phyloP scores from a whole-genome alignment of 176 grass and related monocot species.

The Phoenix roebelenii region DNA sequence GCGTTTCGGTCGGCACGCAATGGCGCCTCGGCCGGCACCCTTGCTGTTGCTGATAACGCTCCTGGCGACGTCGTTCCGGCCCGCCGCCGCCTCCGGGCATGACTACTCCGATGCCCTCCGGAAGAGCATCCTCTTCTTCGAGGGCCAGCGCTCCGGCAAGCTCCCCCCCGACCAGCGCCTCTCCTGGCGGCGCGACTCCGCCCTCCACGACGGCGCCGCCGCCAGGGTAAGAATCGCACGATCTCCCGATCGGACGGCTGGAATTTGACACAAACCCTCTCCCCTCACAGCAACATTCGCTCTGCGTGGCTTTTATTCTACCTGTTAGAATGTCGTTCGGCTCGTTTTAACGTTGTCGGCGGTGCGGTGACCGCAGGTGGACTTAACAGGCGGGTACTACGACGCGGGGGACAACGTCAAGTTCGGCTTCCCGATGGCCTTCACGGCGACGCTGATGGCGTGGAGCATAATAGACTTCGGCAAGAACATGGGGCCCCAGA shows the following conservation, averaged over 20 bases:
- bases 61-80: not conserved
- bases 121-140: conserved; percentile 90
- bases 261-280: not conserved
- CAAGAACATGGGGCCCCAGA: conserved; percentile 41
- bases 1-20: not conserved
- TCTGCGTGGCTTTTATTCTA: too few species aligned
- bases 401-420: conserved; percentile 94
- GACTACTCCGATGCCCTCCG: conserved; percentile 62
- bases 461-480: conserved; percentile 89
- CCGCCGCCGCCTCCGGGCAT: conserved; percentile 16
- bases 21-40: not conserved
- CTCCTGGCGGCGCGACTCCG: conserved; percentile 62
- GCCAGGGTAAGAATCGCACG: conserved; percentile 21
- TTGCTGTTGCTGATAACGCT: conserved; percentile 12
- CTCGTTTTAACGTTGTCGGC: too few species aligned
- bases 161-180: conserved; percentile 46
- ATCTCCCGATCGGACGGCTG: not conserved
- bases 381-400: conserved; percentile 81
- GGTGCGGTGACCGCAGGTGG: conserved; percentile 24
- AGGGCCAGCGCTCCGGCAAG: conserved; percentile 73
- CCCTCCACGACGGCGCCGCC: conserved; percentile 48
- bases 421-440: conserved; percentile 97
- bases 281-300: too few species aligned
- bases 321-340: too few species aligned
- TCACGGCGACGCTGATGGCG: conserved; percentile 80